Conservation (phyloP, 805 yeast genomes). For the Barnettozyma vustinii region DNA sequence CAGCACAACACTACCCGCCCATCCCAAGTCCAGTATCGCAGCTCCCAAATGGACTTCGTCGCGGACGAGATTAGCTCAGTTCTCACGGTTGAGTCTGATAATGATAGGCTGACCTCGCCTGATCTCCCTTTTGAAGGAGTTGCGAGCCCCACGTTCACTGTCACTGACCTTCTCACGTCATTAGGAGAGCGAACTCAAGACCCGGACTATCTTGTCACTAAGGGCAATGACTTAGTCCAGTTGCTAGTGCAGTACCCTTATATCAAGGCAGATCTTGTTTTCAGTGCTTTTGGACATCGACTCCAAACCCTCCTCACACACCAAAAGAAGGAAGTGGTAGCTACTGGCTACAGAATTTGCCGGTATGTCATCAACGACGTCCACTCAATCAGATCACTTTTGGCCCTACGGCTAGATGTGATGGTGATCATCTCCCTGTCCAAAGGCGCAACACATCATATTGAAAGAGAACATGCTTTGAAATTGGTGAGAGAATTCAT, state of each 20-base stretch:
- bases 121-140: neutral
- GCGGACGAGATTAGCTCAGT: neutral
- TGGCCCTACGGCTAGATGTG: constrained; percentile 52
- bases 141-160: constrained; percentile 51
- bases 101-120: neutral
- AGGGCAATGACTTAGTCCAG: constrained; percentile 60
- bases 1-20: neutral
- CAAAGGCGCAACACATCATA: constrained; percentile 44
- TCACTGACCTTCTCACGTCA: constrained; percentile 56
- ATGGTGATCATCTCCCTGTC: constrained; percentile 61
- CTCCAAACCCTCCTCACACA: constrained; percentile 58
- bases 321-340: constrained; percentile 54
- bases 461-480: constrained; percentile 75
- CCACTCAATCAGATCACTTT: constrained; percentile 49
- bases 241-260: constrained; percentile 53
- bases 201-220: constrained; percentile 45
- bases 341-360: constrained; percentile 72
- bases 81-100: neutral
- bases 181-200: constrained; percentile 48
- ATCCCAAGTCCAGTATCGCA: neutral
- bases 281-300: constrained; percentile 49
- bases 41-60: neutral
- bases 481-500: constrained; percentile 61
- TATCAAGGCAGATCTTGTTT: constrained; percentile 57
- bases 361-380: constrained; percentile 55